Conservation (phyloP, 176 grass and related monocot genomes). For the Hsuehochloa calcarea region DNA sequence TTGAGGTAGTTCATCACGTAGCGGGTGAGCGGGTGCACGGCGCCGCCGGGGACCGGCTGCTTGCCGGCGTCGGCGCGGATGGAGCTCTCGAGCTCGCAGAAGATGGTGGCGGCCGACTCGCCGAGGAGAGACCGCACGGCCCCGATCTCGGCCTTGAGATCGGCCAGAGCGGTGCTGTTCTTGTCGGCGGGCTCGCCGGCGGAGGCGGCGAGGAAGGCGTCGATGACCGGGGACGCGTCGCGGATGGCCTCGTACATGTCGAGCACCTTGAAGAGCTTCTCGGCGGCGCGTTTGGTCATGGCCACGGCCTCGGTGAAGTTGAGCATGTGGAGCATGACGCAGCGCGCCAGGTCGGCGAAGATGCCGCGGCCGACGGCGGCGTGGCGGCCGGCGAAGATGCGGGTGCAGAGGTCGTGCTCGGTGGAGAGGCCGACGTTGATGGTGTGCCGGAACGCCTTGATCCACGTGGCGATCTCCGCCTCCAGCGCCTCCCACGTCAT, state of each 20-base stretch:
- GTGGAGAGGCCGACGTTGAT: slow-evolving; percentile 48
- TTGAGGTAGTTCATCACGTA: slow-evolving; percentile 98
- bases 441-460: slow-evolving; percentile 61
- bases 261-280: slow-evolving; percentile 91
- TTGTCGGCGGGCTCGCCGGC: background rate
- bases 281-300: slow-evolving; percentile 58
- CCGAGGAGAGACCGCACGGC: slow-evolving; percentile 47
- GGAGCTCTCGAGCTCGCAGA: slow-evolving; percentile 84
- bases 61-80: slow-evolving; percentile 69
- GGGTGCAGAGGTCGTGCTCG: slow-evolving; percentile 63
- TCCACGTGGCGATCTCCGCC: slow-evolving; percentile 64
- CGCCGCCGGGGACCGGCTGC: slow-evolving; percentile 67
- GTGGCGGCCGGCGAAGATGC: slow-evolving; percentile 51
- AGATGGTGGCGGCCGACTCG: slow-evolving; percentile 64
- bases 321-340: slow-evolving; percentile 65
- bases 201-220: slow-evolving; percentile 45
- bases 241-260: slow-evolving; percentile 85
- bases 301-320: slow-evolving; percentile 75
- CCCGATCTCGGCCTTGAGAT: slow-evolving; percentile 58
- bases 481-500: slow-evolving; percentile 87
- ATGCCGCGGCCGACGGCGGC: slow-evolving; percentile 25
- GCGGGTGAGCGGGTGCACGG: slow-evolving; percentile 88
- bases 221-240: slow-evolving; percentile 48
- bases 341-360: slow-evolving; percentile 54
- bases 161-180: slow-evolving; percentile 1